phyloP scores from a whole-genome alignment of 352 stramenopile genomes.

The Phytophthora multivora region DNA sequence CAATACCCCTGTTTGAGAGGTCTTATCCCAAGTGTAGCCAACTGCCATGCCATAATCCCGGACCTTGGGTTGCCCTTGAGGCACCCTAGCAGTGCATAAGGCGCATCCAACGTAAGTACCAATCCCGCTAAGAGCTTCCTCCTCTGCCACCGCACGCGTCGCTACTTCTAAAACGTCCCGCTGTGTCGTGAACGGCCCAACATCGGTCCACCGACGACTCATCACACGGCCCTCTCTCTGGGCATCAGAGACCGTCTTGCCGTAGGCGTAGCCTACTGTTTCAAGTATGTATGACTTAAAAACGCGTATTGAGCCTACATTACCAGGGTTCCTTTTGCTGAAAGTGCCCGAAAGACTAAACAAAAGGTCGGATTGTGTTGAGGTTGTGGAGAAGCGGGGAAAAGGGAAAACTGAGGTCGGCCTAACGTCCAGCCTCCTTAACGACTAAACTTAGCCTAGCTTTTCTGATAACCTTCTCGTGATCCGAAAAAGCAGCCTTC shows the following conservation, averaged over 20 bases:
- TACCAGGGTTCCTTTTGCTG: neutral
- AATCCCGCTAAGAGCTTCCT: slow-evolving; percentile 13
- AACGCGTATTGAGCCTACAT: no score
- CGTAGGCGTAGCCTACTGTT: neutral
- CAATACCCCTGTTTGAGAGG: neutral
- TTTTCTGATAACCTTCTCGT: neutral
- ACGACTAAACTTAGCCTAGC: neutral
- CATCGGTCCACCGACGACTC: neutral
- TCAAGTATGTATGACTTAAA: no score
- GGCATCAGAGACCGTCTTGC: neutral
- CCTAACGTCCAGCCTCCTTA: neutral
- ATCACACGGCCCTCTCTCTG: neutral
- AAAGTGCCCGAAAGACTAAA: neutral
- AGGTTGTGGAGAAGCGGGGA: slow-evolving; percentile 1
- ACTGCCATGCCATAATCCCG: slow-evolving; percentile 18
- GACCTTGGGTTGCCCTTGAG: slow-evolving; percentile 1
- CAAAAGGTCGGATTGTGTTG: neutral
- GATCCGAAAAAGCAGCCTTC: slow-evolving; percentile 13
- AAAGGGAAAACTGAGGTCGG: slow-evolving; percentile 1
- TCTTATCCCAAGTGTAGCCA: neutral
- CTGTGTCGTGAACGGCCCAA: neutral
- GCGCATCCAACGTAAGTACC: slow-evolving; percentile 11
- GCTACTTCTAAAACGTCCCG: neutral
- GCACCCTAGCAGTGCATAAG: slow-evolving; percentile 8
- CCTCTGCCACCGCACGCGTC: neutral